Evolutionary conservation across 2,329 filamentous ascomycete genomes (phyloP), one percentile per base, ranked within the genome.

Genomic region (Lachnellula suecica): DNA sequence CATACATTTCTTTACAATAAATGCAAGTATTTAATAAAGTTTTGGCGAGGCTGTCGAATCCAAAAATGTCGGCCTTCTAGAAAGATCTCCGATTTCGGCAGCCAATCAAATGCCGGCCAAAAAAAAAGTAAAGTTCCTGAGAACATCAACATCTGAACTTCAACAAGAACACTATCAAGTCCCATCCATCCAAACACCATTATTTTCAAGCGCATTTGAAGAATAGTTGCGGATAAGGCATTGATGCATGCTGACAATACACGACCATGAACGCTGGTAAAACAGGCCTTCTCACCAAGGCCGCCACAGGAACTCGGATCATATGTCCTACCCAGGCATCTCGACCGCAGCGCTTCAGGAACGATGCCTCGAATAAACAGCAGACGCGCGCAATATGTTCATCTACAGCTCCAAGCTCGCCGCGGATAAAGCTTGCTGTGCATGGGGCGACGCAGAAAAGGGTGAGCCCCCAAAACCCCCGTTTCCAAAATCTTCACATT

Each of bases 241-340:
- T 49, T 43, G 46, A 63, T 65, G 62, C 49, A 46, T 55, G 20
- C 19, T 44, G 47, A 47, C 34, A 38, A 17, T 10, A 35, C 41
- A 55, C 23, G 46, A 64, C 38, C 40, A 68, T 68, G 65, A 69
- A 67, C 52, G 35, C 59, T 52, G 59, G 63, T 24, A 64, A 64
- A 51, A 61, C 66, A 54, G 53, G 58, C 43, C 60, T 68, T 54
- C 56, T 69, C 23, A 61, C 51, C 27, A 67, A 63, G 60, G 65
- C 63, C 45, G 58, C 61, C 49, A 60, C 60, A 44, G 58, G 62
- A 35, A 63, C 55, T 47, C 59, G 64, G 53, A 56, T 65, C 37
- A 19, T 62, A 50, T 65, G 57, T 52, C 59, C 63, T 27, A 49
- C 61, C 22, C 61, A 62, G 44, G 47, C 56, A 15, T 60, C 63